These are phyloP conservation scores for Ascochyta fabae DNA, from an alignment of 2,329 filamentous ascomycete genomes.

Conservation along the genomic window DNA sequence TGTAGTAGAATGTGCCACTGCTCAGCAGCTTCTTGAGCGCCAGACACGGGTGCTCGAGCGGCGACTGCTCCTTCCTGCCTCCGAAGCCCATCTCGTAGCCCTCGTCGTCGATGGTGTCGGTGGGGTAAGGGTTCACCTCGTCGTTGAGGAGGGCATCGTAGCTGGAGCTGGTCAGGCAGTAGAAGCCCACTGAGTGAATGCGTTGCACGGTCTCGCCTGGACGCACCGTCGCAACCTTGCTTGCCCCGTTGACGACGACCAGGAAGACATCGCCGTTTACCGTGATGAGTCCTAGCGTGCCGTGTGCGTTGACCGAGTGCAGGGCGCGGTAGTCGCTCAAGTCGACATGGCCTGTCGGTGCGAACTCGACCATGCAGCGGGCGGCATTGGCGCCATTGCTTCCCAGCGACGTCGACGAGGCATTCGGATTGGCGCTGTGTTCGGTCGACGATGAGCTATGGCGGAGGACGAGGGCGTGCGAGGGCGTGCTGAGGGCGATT, in stretches of 20 bases:
- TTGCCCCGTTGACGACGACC: slow-evolving; percentile 82
- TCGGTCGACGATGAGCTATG: slow-evolving; percentile 73
- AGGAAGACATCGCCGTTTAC: slow-evolving; percentile 86
- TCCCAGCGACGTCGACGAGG: slow-evolving; percentile 61
- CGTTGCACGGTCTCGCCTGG: slow-evolving; percentile 89
- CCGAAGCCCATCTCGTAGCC: slow-evolving; percentile 59
- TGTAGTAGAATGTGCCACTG: slow-evolving; percentile 97
- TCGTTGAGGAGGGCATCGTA: slow-evolving; percentile 78
- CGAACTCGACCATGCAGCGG: slow-evolving; percentile 89
- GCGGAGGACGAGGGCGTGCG: slow-evolving; percentile 83
- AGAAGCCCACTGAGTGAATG: slow-evolving; percentile 86
- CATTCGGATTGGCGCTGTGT: slow-evolving; percentile 50
- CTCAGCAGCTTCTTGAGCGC: slow-evolving; percentile 90
- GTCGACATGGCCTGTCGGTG: slow-evolving; percentile 67
- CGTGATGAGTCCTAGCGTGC: slow-evolving; percentile 86
- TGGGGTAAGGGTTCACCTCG: slow-evolving; percentile 62
- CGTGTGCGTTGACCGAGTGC: slow-evolving; percentile 76
- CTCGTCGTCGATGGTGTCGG: slow-evolving; percentile 61
- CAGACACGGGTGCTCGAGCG: slow-evolving; percentile 85
- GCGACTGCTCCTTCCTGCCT: slow-evolving; percentile 69
- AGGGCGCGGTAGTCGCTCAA: slow-evolving; percentile 79
- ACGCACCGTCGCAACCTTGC: slow-evolving; percentile 78
- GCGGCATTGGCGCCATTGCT: slow-evolving; percentile 49
- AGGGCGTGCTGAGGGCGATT: slow-evolving; percentile 81
- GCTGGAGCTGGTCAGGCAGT: slow-evolving; percentile 84